These are phyloP conservation scores for Linnemannia hyalina DNA, from an alignment of 192 early-diverging fungal species.

Conservation along the genomic window DNA sequence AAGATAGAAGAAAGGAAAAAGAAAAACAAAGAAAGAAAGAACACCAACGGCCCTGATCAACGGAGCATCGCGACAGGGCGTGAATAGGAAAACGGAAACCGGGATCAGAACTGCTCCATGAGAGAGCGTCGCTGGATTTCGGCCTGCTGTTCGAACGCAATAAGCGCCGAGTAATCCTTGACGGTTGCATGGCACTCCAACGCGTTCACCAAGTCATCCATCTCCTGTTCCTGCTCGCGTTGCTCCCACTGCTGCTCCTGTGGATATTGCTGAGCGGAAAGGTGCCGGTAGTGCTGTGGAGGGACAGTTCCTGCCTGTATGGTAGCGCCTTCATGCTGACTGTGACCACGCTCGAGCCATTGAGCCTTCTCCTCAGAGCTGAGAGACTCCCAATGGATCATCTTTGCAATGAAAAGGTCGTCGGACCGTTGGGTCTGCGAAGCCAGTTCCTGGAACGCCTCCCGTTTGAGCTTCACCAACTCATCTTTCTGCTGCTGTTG, in stretches of 20 bases:
- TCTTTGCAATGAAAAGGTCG: conserved; percentile 50
- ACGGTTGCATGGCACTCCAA: conserved; percentile 37
- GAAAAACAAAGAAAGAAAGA: background rate
- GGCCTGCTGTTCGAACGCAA: conserved; percentile 34
- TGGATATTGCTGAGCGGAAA: background rate
- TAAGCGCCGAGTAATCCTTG: conserved; percentile 45
- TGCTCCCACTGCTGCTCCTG: background rate
- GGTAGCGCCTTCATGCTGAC: background rate
- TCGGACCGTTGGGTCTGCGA: conserved; percentile 43
- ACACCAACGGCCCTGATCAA: background rate
- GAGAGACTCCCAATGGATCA: conserved; percentile 48
- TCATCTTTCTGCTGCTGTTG: conserved; percentile 9
- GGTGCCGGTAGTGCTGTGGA: background rate
- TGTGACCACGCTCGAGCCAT: conserved; percentile 30
- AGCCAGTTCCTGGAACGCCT: conserved; percentile 46
- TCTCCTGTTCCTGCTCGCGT: conserved; percentile 8
- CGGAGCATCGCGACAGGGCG: background rate
- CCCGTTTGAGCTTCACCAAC: conserved; percentile 39
- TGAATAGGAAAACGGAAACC: background rate
- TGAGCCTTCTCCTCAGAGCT: conserved; percentile 34
- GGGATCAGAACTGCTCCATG: background rate
- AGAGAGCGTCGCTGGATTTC: conserved; percentile 9
- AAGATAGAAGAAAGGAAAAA: background rate
- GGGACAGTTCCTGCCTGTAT: background rate
- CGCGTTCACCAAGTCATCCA: conserved; percentile 35